phyloP scores from a whole-genome alignment of 768 basidiomycete genomes.

The Leccinellum luteum region DNA sequence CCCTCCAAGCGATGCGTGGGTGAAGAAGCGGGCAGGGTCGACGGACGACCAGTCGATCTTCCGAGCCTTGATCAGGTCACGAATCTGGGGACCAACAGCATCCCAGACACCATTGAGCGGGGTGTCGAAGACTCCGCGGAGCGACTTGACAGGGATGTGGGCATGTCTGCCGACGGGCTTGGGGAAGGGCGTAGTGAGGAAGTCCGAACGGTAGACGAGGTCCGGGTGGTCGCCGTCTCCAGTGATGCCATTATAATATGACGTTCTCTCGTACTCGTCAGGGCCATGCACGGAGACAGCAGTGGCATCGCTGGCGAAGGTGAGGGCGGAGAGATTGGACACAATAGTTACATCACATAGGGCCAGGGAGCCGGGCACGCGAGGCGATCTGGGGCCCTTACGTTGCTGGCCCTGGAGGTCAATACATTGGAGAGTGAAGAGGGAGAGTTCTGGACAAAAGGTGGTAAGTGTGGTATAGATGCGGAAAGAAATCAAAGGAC shows the following conservation, averaged over 20 bases:
- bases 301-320: too few relatives aligned
- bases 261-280: not conserved
- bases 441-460: too few relatives aligned
- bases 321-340: too few relatives aligned
- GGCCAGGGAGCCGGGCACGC: too few relatives aligned
- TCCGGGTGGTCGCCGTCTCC: not conserved
- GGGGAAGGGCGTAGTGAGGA: not conserved
- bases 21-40: not conserved
- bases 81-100: not conserved
- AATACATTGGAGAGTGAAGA: too few relatives aligned
- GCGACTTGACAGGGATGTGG: not conserved
- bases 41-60: not conserved
- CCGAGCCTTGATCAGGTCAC: not conserved
- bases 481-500: too few relatives aligned
- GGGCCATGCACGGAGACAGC: not conserved
- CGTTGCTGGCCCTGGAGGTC: too few relatives aligned
- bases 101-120: not conserved
- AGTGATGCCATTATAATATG: not conserved
- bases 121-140: not conserved
- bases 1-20: too few relatives aligned
- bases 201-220: not conserved
- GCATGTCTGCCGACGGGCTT: not conserved
- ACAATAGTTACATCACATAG: too few relatives aligned
- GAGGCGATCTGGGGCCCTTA: too few relatives aligned
- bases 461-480: too few relatives aligned